A percentile compares a stretch with the other conserved stretches of the same genome.
These are phyloP conservation scores for Adansonia gregorii DNA, from an alignment of 441 rosid genomes.

Conservation along the genomic window DNA sequence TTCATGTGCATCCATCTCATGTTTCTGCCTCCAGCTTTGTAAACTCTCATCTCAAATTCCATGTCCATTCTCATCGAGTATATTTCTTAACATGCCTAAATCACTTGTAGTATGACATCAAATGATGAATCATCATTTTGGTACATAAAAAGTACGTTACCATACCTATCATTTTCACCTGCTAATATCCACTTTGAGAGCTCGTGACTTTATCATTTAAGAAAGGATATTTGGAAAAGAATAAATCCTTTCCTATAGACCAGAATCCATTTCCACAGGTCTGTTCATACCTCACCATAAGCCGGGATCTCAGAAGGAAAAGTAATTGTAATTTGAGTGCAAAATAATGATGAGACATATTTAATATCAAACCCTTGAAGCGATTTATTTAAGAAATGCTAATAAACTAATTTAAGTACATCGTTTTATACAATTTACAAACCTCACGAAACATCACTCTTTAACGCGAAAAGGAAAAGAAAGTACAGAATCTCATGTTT, in stretches of 20 bases:
- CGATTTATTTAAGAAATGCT: background rate
- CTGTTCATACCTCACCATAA: background rate
- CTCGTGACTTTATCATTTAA: too few relatives aligned
- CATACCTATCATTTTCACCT: too few relatives aligned
- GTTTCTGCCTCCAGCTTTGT: background rate
- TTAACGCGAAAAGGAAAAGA: background rate
- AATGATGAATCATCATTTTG: too few relatives aligned
- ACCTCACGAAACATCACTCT: background rate
- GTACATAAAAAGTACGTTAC: too few relatives aligned
- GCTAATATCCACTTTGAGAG: too few relatives aligned
- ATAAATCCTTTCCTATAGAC: too few relatives aligned
- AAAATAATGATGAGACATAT: background rate
- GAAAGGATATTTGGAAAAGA: too few relatives aligned
- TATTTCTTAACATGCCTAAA: background rate
- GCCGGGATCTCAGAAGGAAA: slow-evolving; percentile 12
- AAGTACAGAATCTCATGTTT: slow-evolving; percentile 11
- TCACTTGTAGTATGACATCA: background rate
- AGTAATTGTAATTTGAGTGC: background rate
- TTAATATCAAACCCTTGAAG: slow-evolving; percentile 3
- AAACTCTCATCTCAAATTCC: background rate
- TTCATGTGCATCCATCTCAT: background rate
- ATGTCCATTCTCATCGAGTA: background rate
- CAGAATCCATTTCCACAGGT: background rate
- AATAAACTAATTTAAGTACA: background rate
- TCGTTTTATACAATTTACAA: slow-evolving; percentile 10